Base-by-base conservation (phyloP, 2,329 filamentous ascomycete genomes). In the Penicillium verrucosum region DNA sequence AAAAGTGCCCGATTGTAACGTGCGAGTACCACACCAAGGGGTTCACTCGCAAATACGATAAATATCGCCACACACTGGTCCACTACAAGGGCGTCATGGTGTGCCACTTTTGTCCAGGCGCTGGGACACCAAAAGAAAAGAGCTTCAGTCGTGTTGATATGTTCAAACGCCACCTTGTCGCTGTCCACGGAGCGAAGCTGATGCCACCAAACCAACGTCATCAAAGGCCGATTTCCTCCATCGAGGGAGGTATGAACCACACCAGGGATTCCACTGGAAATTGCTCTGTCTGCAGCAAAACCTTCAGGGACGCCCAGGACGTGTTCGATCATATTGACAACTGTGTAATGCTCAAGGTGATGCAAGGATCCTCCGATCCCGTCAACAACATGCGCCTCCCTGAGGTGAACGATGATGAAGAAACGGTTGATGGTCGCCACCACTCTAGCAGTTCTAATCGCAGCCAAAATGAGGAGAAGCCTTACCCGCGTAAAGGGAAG, bases 401-500 rank as follows among this genome's bases (percentile, higher is more conserved):
- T 25, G 12, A 8, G 4, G 11, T n/a, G 21, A 25, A 2, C 10
- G 21, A 16, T 10, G 40, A 25, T 25, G 14, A 16, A 16, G 21
- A 25, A 34, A 14, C 30, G 30, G 5, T 32, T 32, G 1, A 32
- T 32, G 11, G 9, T 6, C 30, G 11, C 30, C 11, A 2, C 30
- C 2, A 32, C 30, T 77, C 79, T 21, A 77, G 79, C 29, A 73
- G 72, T 56, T 49, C 54, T 68, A 32, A 62, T 68, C 30, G 67
- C 70, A 60, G 70, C 68, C 54, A 63, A 61, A 54, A 66, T 68
- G 60, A 66, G 37, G 72, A 77, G 58, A 77, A 77, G 57, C 75
- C 77, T 56, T 90, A 89, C 61, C 88, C 88, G 11, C 89, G 89
- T 77, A 92, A 89, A 73, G 93, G 92, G 66, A 96, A 92, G 81